A percentile compares a stretch with the other conserved stretches of the same genome.
Evolutionary conservation across 148 eudicot species (phyloP).

Genomic region (Bassia scoparia): DNA sequence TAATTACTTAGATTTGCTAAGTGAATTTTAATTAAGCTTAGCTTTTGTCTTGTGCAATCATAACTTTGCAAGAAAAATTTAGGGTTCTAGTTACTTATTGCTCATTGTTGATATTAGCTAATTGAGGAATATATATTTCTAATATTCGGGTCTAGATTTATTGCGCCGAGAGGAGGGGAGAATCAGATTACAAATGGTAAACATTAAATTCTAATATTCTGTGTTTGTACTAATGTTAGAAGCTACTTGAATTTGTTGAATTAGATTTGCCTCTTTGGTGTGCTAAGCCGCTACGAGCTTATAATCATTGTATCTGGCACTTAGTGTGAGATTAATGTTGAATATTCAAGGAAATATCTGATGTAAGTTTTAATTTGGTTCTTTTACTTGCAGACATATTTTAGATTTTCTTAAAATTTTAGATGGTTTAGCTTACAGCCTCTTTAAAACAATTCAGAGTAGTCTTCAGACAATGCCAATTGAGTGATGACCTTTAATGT

Average conservation of each 20-base stretch:
- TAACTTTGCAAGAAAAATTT: no score
- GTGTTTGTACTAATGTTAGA: no score
- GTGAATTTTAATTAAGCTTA: no score
- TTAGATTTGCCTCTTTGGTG: not conserved
- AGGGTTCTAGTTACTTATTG: no score
- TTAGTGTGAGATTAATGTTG: not conserved
- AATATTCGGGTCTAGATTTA: no score
- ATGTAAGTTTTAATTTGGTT: not conserved
- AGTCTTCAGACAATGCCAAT: not conserved
- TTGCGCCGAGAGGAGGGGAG: no score
- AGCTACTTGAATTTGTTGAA: no score
- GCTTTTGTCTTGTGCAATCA: no score
- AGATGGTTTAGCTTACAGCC: not conserved
- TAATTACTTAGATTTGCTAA: no score
- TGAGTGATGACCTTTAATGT: not conserved
- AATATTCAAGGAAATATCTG: not conserved
- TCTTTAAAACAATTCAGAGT: not conserved
- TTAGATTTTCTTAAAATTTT: not conserved
- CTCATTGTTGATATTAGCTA: not conserved
- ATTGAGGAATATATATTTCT: not conserved
- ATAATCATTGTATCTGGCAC: not conserved
- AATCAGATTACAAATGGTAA: no score
- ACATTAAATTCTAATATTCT: no score
- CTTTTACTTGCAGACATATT: not conserved
- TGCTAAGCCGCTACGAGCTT: not conserved